A percentile compares a stretch with the other conserved stretches of the same genome.
Conservation (phyloP, 352 stramenopile genomes). For the Pythium rhizo-oryzae region DNA sequence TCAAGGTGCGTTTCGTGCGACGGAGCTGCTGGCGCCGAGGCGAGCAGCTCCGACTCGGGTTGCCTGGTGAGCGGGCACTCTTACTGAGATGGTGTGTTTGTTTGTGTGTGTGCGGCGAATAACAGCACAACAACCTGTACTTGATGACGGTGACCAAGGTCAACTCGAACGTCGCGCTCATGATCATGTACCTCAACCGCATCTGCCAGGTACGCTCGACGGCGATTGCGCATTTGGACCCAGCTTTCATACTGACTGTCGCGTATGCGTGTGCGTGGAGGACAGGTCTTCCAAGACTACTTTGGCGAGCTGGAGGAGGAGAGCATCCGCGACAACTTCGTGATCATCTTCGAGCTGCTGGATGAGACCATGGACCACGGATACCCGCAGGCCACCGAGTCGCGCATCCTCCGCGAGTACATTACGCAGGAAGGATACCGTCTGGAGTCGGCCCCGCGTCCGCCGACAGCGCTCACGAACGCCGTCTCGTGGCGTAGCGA, state of each 20-base stretch:
- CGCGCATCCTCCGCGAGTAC: slow-evolving; percentile 92
- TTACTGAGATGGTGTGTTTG: not conserved
- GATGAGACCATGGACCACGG: slow-evolving; percentile 99
- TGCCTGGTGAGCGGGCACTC: no score
- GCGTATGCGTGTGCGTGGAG: no score
- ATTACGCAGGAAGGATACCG: slow-evolving; percentile 98
- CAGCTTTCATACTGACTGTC: no score
- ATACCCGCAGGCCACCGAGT: slow-evolving; percentile 95
- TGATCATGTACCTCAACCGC: slow-evolving; percentile 94
- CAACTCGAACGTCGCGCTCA: slow-evolving; percentile 98
- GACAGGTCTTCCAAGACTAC: slow-evolving; percentile 98
- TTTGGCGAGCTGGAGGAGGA: slow-evolving; percentile 99
- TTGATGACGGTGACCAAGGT: slow-evolving; percentile 98
- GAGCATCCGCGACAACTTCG: slow-evolving; percentile 99
- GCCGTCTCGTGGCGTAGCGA: slow-evolving; percentile 99
- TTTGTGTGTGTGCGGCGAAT: not conserved
- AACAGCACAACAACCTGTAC: slow-evolving; percentile 99
- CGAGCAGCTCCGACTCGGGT: no score
- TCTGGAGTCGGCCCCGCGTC: slow-evolving; percentile 91
- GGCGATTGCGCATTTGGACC: not conserved
- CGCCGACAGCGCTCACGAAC: slow-evolving; percentile 97
- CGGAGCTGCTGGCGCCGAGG: no score
- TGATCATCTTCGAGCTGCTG: slow-evolving; percentile 99
- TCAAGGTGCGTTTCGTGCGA: slow-evolving; percentile 91
- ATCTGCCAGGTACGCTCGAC: slow-evolving; percentile 63